phyloP scores from a whole-genome alignment of 441 rosid species.

The Isatis lusitanica region DNA sequence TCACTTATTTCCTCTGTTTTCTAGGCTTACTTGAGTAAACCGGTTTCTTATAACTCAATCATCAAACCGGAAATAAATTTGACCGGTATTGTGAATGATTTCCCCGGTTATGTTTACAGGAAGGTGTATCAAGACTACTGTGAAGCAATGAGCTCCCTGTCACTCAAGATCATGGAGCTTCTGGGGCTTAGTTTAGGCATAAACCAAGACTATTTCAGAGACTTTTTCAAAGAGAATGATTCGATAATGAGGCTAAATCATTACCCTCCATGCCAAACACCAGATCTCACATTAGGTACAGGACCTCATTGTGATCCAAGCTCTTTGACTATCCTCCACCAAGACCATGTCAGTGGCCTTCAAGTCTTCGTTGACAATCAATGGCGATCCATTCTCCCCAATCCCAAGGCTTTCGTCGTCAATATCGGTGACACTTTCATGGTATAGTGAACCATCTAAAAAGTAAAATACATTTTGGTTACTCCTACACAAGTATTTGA shows the following conservation, averaged over 20 bases:
- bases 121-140: constrained; percentile 61
- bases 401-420: constrained; percentile 59
- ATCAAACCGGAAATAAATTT: background rate
- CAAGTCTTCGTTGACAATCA: constrained; percentile 52
- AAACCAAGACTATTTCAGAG: constrained; percentile 41
- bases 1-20: constrained; percentile 7
- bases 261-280: constrained; percentile 68
- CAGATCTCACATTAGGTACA: constrained; percentile 63
- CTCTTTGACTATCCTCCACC: constrained; percentile 74
- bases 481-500: background rate
- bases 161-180: constrained; percentile 56
- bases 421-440: constrained; percentile 80
- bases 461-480: constrained; percentile 8
- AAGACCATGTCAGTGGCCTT: constrained; percentile 73
- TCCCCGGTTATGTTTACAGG: constrained; percentile 34
- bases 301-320: constrained; percentile 87
- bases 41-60: constrained; percentile 6
- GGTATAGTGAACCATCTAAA: constrained; percentile 39
- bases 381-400: constrained; percentile 60
- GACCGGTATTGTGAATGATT: background rate
- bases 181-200: constrained; percentile 61
- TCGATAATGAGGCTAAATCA: constrained; percentile 71
- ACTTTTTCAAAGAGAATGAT: constrained; percentile 52
- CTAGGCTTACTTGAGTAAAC: background rate
- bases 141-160: constrained; percentile 60